A percentile compares a stretch with the other conserved stretches of the same genome.
Conservation (phyloP, 371 early-diverging fungal species). For the Zychaea mexicana region DNA sequence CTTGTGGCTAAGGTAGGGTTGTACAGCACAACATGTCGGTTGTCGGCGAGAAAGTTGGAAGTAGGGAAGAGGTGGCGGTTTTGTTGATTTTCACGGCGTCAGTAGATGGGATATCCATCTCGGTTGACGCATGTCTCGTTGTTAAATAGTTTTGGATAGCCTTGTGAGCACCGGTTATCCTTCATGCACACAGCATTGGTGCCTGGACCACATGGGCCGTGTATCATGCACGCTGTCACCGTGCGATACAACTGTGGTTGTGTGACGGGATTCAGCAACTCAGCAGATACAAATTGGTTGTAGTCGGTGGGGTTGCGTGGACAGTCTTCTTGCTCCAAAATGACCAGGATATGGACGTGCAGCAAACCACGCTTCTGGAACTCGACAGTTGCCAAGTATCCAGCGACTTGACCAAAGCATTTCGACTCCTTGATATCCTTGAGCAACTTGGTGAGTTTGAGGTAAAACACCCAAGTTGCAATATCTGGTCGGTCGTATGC, state of each 20-base stretch:
- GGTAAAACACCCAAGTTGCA: not conserved
- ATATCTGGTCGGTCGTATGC: not conserved
- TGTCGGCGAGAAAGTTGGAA: not conserved
- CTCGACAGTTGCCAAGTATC: not conserved
- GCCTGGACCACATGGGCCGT: conserved; percentile 29
- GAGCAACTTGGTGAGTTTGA: not conserved
- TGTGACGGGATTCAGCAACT: conserved; percentile 18
- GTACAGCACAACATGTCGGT: not conserved
- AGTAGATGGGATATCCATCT: not conserved
- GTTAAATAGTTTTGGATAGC: not conserved
- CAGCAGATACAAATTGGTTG: conserved; percentile 30
- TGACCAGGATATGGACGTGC: conserved; percentile 31
- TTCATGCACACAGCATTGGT: not conserved
- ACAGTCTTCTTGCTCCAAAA: conserved; percentile 19
- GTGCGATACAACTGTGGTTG: conserved; percentile 27
- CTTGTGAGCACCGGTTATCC: not conserved
- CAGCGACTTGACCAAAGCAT: not conserved
- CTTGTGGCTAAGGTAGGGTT: not conserved
- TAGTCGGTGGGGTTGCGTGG: conserved; percentile 19
- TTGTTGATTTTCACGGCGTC: not conserved
- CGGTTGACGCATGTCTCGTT: not conserved
- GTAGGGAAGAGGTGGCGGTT: not conserved
- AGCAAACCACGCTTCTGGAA: conserved; percentile 38
- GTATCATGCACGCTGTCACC: conserved; percentile 28
- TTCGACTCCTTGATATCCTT: not conserved